Conservation (phyloP, 2,329 filamentous ascomycete genomes). For the Clarireedia hainanense region DNA sequence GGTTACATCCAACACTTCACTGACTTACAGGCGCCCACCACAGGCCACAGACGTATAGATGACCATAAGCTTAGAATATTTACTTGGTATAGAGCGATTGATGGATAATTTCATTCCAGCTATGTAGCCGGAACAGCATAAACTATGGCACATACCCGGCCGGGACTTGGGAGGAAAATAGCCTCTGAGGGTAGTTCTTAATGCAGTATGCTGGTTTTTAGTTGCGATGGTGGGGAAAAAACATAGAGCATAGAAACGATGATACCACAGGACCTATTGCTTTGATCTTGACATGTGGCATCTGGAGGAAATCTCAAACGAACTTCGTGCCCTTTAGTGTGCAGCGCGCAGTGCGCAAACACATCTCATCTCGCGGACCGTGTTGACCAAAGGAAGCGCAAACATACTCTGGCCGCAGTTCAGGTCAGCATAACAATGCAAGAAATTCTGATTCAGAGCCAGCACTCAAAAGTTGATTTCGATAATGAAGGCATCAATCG, state of each 20-base stretch:
- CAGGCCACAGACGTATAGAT: background rate
- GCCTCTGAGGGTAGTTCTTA: background rate
- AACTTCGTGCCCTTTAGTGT: no score
- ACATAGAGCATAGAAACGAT: background rate
- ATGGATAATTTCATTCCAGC: background rate
- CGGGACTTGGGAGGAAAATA: background rate
- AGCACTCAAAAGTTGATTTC: no score
- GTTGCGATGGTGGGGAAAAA: background rate
- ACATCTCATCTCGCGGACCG: no score
- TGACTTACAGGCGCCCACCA: background rate
- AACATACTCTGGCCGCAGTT: no score
- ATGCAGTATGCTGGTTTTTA: background rate
- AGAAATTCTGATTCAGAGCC: no score
- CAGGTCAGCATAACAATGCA: no score
- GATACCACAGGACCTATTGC: background rate
- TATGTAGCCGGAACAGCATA: background rate
- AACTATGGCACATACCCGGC: background rate
- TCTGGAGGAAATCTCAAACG: no score
- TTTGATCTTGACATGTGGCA: no score
- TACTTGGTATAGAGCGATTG: background rate
- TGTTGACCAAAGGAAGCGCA: no score
- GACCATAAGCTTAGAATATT: background rate
- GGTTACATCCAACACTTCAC: background rate
- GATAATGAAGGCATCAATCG: no score
- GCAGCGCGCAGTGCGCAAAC: no score